Conservation (phyloP, 2,329 filamentous ascomycete species). For the Trichoderma asperellum region DNA sequence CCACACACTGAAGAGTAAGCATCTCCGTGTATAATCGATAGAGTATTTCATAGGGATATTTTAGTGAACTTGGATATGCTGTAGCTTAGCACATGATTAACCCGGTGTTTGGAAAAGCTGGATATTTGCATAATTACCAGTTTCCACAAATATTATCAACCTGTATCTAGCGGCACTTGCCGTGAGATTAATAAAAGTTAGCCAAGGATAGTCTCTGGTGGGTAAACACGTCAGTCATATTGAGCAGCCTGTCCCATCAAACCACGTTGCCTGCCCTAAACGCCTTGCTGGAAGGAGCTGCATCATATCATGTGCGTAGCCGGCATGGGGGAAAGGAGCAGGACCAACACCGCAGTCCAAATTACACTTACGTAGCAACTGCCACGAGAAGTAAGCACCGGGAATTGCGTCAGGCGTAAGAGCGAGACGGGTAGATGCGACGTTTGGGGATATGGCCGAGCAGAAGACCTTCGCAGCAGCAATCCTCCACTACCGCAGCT, state of each 20-base stretch:
- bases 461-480: not conserved
- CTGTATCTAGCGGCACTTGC: not conserved
- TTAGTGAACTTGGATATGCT: not conserved
- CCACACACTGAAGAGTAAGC: not conserved
- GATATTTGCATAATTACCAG: not conserved
- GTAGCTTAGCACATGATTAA: not conserved
- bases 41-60: too few relatives aligned
- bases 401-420: not conserved
- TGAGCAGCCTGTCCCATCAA: not conserved
- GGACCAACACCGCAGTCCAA: not conserved
- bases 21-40: not conserved
- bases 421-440: not conserved
- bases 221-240: not conserved
- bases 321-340: not conserved
- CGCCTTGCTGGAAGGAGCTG: not conserved
- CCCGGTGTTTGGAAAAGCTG: not conserved
- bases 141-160: not conserved
- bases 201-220: not conserved
- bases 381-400: not conserved
- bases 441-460: not conserved
- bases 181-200: not conserved
- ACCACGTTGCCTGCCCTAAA: slow-evolving; percentile 1
- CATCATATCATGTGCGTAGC: slow-evolving; percentile 23
- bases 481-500: not conserved
- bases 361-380: not conserved